Base-by-base conservation (phyloP, 2,329 filamentous ascomycete species). In the Fusarium lateritium region DNA sequence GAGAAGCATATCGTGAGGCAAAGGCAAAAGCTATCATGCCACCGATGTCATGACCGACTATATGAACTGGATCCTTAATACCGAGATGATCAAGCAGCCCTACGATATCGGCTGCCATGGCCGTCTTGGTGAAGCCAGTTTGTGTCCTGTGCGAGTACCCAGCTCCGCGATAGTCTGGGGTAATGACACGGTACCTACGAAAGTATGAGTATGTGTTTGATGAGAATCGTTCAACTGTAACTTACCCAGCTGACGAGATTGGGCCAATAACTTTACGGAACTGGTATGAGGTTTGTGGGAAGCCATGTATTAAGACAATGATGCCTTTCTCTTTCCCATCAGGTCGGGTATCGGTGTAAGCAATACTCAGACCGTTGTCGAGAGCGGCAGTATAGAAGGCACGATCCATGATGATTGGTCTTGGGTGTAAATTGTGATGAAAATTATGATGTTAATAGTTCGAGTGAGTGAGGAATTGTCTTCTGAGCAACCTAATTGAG, bases 1-100 rank as follows among this genome's bases (percentile, higher is more conserved):
- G 43, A 11, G 54, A 33, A 5, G 54, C 24, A 2, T 54, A 47
- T 40, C 65, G 46, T 13, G 51, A 61, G 5, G 59, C 31, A 31
- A 62, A 69, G 4, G 56, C 26, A 28, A 62, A 62, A 10, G 55
- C 60, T 46, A 69, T 54, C 66, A 65, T 69, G 9, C 66, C 66
- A 2, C 66, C 44, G 15, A 62, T 52, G 1, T 65, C 66, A 51
- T 69, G 66, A 4, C 60, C 55, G 6, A 51, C 55, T 1, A 47
- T 38, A n/a, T 57, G 65, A 3, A 56, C 60, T 2, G 55, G 39
- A 2, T 61, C 34, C 11, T 56, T 28, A 28, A 65, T 65, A 17
- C 22, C 49, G 19, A 69, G 47, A 3, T 56, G 34, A 6, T 46
- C 47, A 3, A 68, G 54, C 1, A 56, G 43, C 3, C 40, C 31